Base-by-base conservation (phyloP, 1,284 basidiomycete species). In the Malassezia dermatis region DNA sequence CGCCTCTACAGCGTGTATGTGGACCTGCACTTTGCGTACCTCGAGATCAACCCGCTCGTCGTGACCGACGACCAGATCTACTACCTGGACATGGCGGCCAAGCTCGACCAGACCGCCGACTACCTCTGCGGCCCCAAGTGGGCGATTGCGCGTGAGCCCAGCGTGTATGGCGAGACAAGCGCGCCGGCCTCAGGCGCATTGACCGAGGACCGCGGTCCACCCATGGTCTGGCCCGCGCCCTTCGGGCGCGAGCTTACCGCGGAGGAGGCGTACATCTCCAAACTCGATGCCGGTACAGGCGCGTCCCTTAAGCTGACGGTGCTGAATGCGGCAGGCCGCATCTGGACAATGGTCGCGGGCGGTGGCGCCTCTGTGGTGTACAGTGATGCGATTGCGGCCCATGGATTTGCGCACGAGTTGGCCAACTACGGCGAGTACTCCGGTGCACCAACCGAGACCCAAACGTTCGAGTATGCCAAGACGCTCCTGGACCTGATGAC, bases 391-490 rank as follows among this genome's bases (percentile, higher is more conserved):
- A 96, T 96, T 65, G 89, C 90, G 56, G 91, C 91, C 21, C 89
- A 91, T 75, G 93, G 93, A 47, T 98, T 85, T 73, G 90, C 94
- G 37, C 82, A 93, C 76, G 94, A 98, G 78, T 86, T 98, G 60
- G 93, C 94, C 77, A 98, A 98, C 81, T 98, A 98, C 75, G 94
- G 93, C 71, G 94, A 98, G 79, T 98, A 98, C 82, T 93, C 89
- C 65, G 94, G 94, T 76, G 94, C 94, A 11, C 94, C 94, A 43
- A 90, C 89, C 17, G 89, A 96, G 78, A 89, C 88, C 50, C 93
- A 98, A 80, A 98, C 93, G 2, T 98, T 93, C 78, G 93, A 98
- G 78, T 98, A 98, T 75, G 93, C 93, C 65, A 96, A 96, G 82
- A 98, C 94, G 30, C 91, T 98, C 75, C 84, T 98, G 69, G 91